Percentiles rank a stretch among this genome's conserved stretches.
These are phyloP conservation scores for Esteya vermicola DNA, from an alignment of 2,329 filamentous ascomycete species.

Conservation along the genomic window DNA sequence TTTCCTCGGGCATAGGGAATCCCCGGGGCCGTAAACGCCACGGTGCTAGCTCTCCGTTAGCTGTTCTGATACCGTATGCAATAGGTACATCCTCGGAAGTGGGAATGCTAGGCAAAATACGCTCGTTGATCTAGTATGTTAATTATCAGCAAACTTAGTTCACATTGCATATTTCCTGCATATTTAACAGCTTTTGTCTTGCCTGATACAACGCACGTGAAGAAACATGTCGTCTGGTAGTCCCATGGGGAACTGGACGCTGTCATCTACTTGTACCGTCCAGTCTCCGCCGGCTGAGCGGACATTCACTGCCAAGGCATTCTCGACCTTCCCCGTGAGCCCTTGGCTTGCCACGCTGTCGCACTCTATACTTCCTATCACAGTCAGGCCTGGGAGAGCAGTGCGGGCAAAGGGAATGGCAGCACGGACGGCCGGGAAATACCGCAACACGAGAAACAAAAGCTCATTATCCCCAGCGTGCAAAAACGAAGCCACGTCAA, in stretches of 20 bases:
- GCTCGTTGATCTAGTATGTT: conserved; percentile 13
- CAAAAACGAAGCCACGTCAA: conserved; percentile 16
- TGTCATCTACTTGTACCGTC: conserved; percentile 13
- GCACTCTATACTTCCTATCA: conserved; percentile 10
- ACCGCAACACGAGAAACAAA: conserved; percentile 15
- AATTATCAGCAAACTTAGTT: too few relatives aligned
- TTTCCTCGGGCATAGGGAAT: conserved; percentile 21
- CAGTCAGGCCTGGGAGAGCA: conserved; percentile 14
- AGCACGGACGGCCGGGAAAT: conserved; percentile 12
- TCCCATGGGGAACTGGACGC: conserved; percentile 14
- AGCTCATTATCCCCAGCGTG: conserved; percentile 14
- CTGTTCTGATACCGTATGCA: conserved; percentile 16
- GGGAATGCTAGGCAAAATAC: conserved; percentile 1
- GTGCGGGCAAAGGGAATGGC: conserved; percentile 19
- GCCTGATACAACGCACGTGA: conserved; percentile 17
- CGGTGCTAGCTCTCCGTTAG: conserved; percentile 23
- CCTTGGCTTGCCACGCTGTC: too few relatives aligned
- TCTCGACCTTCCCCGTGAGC: too few relatives aligned
- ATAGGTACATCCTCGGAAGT: conserved; percentile 8
- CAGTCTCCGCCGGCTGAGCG: conserved; percentile 10
- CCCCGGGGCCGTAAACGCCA: conserved; percentile 22
- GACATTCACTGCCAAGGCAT: conserved; percentile 2
- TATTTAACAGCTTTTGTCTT: too few relatives aligned
- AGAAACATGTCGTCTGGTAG: conserved; percentile 24
- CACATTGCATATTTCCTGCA: too few relatives aligned